Base-by-base conservation (phyloP, 306 rosid species). In the Corylus avellana region DNA sequence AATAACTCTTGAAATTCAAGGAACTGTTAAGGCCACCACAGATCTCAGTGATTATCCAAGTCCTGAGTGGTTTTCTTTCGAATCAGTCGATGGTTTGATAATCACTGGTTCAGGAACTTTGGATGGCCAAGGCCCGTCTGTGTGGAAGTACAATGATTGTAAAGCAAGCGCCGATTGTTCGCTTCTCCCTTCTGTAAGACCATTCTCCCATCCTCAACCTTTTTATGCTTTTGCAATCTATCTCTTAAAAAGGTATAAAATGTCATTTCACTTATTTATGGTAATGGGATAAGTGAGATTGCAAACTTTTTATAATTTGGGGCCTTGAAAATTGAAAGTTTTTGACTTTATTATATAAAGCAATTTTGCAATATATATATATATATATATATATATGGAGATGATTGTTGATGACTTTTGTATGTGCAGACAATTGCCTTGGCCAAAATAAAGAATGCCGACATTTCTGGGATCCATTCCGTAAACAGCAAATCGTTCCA, bases 401-500 rank as follows among this genome's bases (percentile, higher is more conserved):
- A 2, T 6, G 32, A 58, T 22, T 61, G 20, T 76, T 73, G 77
- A 42, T 39, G 0, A 46, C 47, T 62, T 74, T 8, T 74, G 44
- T 3, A 35, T 35, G 44, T 5, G 88, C 84, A 93, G 98, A 80
- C 87, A 0, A 8, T 93, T 2, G 88, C 84, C 56, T 89, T 93
- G 63, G 2, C 11, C 0, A 3, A 8, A 10, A 79, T 90, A 73
- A 90, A 62, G 16, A 84, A 93, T 35, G 17, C 86, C 1, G 0
- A 81, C 0, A 80, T 93, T 35, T 68, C 71, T 25, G 82, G 69
- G 61, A 77, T 93, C 48, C 85, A 86, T 12, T 91, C 96, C 0
- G 1, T 93, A 27, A 84, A 93, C 17, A 81, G 87, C 86, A 92
- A 78, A 80, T 42, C 62, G 55, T 90, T 93, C 87, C 98, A 93